Evolutionary conservation across 2,329 filamentous ascomycete species (phyloP).

Genomic region (Xylariaceae sp.): DNA sequence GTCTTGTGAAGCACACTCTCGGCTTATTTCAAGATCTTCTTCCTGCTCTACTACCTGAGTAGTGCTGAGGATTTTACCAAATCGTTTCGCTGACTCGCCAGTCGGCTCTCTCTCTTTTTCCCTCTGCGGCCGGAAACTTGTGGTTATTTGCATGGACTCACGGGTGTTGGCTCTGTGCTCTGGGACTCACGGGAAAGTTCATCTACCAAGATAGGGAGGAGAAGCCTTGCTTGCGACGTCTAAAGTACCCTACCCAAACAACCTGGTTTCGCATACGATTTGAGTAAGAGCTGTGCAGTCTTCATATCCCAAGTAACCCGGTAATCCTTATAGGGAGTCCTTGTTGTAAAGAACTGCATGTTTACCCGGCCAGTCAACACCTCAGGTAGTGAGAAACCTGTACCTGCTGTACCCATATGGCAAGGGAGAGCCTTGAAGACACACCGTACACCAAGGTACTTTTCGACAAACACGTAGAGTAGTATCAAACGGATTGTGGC

Average conservation of each 20-base stretch:
- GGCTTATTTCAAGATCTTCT: too few species aligned
- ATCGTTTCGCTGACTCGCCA: slow-evolving; percentile 7
- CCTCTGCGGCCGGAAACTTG: slow-evolving; percentile 10
- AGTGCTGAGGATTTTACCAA: slow-evolving; percentile 17
- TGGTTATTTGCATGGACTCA: slow-evolving; percentile 25
- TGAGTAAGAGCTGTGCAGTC: neutral
- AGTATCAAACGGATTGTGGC: slow-evolving; percentile 13
- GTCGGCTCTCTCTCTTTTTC: too few species aligned
- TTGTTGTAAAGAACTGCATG: too few species aligned
- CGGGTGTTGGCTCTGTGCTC: slow-evolving; percentile 1
- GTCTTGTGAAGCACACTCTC: neutral
- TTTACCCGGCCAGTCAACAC: too few species aligned
- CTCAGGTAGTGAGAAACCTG: neutral
- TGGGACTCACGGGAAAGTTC: neutral
- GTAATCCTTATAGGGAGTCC: neutral
- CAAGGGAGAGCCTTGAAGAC: slow-evolving; percentile 10
- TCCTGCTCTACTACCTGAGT: neutral
- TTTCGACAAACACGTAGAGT: slow-evolving; percentile 2
- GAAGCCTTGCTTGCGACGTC: slow-evolving; percentile 1
- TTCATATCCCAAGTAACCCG: neutral
- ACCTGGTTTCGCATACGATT: slow-evolving; percentile 5
- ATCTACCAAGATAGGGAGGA: slow-evolving; percentile 1
- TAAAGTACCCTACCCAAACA: neutral
- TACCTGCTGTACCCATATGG: neutral
- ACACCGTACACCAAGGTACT: neutral